phyloP scores from a whole-genome alignment of 2,329 filamentous ascomycete species.

The Colletotrichum chlorophyti region DNA sequence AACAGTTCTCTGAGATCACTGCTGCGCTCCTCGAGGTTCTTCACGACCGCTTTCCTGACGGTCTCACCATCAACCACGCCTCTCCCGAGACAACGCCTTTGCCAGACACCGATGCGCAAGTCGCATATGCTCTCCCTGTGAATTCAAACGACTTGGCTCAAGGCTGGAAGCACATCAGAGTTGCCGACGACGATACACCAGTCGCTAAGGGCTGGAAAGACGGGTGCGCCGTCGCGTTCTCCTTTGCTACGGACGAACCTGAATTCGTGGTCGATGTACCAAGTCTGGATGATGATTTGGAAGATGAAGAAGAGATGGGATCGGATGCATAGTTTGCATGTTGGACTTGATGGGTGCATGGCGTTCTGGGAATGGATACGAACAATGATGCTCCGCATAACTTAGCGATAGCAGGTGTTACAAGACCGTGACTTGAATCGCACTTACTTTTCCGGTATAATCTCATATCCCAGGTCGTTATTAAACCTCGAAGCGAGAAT shows the following conservation, averaged over 20 bases:
- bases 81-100: conserved; percentile 45
- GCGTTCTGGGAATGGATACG: conserved; percentile 13
- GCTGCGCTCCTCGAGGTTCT: conserved; percentile 65
- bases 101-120: conserved; percentile 45
- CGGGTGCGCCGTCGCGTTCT: conserved; percentile 57
- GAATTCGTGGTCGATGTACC: conserved; percentile 56
- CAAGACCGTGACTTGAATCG: too few relatives aligned
- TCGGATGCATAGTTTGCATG: conserved; percentile 11
- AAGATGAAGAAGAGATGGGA: conserved; percentile 45
- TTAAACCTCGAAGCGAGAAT: too few relatives aligned
- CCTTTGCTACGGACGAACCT: conserved; percentile 48
- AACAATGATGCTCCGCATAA: too few relatives aligned
- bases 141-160: conserved; percentile 50
- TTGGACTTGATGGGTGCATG: conserved; percentile 11
- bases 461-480: too few relatives aligned
- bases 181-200: conserved; percentile 46
- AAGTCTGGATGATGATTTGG: conserved; percentile 44
- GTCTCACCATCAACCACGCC: conserved; percentile 49
- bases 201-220: conserved; percentile 52
- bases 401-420: too few relatives aligned
- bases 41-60: conserved; percentile 60
- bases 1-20: conserved; percentile 63
- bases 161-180: conserved; percentile 57
- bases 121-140: conserved; percentile 56
- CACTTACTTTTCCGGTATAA: too few relatives aligned